Conservation (phyloP, 345 rosid species). For the Eucalyptus lansdowneana region DNA sequence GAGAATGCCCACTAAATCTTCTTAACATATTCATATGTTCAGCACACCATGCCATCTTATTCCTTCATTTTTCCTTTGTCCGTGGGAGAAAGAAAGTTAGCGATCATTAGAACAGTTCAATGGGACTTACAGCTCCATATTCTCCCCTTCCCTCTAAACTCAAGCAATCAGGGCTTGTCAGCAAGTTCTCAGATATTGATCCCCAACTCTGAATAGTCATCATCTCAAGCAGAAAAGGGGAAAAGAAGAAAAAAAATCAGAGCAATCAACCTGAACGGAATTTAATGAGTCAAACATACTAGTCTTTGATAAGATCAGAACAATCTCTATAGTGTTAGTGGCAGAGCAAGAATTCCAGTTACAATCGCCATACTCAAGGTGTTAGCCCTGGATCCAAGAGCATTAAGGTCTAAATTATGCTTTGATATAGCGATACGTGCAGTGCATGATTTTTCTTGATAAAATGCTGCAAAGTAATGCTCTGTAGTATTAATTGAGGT, state of each 20-base stretch:
- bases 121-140: neutral
- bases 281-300: neutral
- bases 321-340: neutral
- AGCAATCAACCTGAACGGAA: neutral
- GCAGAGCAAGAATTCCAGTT: neutral
- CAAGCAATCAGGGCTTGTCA: neutral
- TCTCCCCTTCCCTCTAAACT: neutral
- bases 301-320: neutral
- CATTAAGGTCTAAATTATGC: neutral
- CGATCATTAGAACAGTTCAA: neutral
- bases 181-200: neutral
- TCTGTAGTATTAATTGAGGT: neutral
- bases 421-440: neutral
- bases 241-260: neutral
- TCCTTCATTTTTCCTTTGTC: neutral
- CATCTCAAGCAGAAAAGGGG: neutral
- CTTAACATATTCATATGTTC: too few relatives aligned
- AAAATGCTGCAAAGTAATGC: neutral
- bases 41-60: accelerated
- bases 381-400: neutral
- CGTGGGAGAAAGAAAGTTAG: neutral
- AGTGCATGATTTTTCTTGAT: neutral
- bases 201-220: neutral
- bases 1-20: too few relatives aligned
- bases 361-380: neutral